These are phyloP conservation scores for Salix koriyanagi DNA, from an alignment of 345 rosid genomes.

Conservation along the genomic window DNA sequence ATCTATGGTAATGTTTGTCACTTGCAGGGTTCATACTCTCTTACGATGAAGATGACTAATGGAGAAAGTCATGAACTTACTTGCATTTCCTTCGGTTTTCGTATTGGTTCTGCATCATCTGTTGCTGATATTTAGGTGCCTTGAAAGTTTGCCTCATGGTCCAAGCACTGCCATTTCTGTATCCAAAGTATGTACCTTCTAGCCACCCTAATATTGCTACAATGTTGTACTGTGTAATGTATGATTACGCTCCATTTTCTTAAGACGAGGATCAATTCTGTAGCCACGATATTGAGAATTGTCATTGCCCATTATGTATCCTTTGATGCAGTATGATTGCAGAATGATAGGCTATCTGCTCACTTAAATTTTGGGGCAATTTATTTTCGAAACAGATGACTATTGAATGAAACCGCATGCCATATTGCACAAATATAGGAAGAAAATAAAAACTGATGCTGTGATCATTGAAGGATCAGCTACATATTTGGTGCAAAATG, in stretches of 20 bases:
- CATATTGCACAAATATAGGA: background rate
- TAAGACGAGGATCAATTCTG: background rate
- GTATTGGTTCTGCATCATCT: slow-evolving; percentile 58
- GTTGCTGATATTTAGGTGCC: slow-evolving; percentile 48
- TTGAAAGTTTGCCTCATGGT: background rate
- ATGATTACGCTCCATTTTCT: background rate
- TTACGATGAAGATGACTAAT: slow-evolving; percentile 80
- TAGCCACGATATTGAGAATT: background rate
- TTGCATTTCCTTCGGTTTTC: slow-evolving; percentile 74
- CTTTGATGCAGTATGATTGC: background rate
- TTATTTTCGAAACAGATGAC: background rate
- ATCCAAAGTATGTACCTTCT: slow-evolving; percentile 5
- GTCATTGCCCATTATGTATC: background rate
- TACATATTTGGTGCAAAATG: background rate
- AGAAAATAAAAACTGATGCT: background rate
- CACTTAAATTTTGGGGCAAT: background rate
- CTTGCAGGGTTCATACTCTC: slow-evolving; percentile 77
- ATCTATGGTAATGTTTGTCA: background rate
- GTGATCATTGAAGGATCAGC: background rate
- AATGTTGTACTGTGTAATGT: background rate
- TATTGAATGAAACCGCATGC: background rate
- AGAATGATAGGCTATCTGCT: background rate
- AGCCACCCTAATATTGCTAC: background rate
- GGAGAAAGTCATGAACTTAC: slow-evolving; percentile 47
- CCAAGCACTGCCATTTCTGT: background rate